Conservation (phyloP, 208 protist species). For the Polymyxa betae region DNA sequence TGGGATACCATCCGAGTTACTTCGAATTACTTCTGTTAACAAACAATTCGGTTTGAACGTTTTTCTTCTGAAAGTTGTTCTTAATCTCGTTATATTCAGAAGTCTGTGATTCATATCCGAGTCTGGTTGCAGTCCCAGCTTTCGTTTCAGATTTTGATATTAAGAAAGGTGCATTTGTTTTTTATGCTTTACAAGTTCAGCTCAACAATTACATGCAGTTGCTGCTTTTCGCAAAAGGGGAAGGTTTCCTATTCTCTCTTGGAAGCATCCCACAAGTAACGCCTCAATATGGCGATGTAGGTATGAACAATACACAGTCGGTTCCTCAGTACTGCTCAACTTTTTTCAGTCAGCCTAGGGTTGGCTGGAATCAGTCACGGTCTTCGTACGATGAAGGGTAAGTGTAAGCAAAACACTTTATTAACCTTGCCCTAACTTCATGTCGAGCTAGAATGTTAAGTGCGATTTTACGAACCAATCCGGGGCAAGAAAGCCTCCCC, state of each 20-base stretch:
- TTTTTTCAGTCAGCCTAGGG: background rate
- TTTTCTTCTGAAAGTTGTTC: no score
- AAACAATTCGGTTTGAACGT: background rate
- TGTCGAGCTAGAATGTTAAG: background rate
- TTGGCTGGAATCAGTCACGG: constrained; percentile 5
- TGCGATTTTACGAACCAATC: background rate
- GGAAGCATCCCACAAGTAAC: background rate
- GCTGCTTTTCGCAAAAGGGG: background rate
- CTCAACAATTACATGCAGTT: background rate
- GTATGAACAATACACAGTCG: background rate
- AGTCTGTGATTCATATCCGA: background rate
- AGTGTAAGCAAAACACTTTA: no score
- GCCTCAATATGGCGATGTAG: background rate
- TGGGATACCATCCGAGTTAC: background rate
- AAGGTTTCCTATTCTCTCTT: background rate
- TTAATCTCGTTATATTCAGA: no score
- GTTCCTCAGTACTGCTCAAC: background rate
- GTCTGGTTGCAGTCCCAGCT: background rate
- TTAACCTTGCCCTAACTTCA: no score
- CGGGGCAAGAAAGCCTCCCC: background rate
- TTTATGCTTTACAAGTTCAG: no score
- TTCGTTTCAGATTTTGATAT: background rate
- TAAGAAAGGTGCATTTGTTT: background rate
- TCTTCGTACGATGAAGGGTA: background rate
- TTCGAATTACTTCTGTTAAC: background rate